Conservation (phyloP, 2,329 filamentous ascomycete genomes). For the Colletotrichum lini region DNA sequence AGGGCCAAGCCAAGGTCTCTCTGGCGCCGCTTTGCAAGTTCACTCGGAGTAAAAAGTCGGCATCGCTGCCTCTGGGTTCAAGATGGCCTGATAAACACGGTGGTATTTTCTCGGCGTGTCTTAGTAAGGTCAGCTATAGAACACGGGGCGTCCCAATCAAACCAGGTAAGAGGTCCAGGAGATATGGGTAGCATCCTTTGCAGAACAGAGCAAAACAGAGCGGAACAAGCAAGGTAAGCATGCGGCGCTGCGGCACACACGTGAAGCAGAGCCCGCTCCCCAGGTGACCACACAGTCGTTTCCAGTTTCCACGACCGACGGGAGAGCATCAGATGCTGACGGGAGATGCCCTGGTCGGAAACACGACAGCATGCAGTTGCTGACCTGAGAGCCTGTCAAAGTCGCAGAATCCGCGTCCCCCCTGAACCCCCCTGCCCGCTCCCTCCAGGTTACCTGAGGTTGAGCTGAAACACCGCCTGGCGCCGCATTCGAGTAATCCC, state of each 20-base stretch:
- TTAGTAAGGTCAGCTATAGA: neutral
- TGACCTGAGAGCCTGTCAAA: slow-evolving; percentile 23
- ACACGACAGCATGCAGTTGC: slow-evolving; percentile 24
- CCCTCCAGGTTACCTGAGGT: slow-evolving; percentile 19
- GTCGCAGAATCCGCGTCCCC: slow-evolving; percentile 13
- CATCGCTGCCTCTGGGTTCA: neutral
- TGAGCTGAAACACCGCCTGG: slow-evolving; percentile 55
- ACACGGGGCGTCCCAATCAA: neutral
- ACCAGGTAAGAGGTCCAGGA: neutral
- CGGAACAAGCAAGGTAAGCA: no score
- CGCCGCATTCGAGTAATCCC: slow-evolving; percentile 47
- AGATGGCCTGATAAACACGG: neutral
- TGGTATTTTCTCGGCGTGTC: neutral
- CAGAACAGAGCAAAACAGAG: neutral
- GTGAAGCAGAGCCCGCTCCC: neutral
- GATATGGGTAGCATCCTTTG: neutral
- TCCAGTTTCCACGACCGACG: slow-evolving; percentile 29
- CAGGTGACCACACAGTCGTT: slow-evolving; percentile 19
- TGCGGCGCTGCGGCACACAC: no score
- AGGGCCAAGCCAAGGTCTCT: neutral
- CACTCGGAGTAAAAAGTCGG: neutral
- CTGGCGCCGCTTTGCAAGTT: no score
- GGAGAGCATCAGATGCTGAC: slow-evolving; percentile 10
- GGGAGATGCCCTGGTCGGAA: slow-evolving; percentile 18
- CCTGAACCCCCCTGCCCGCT: slow-evolving; percentile 14